Evolutionary conservation across 768 basidiomycete genomes (phyloP), one percentile per base, ranked within the genome.

Genomic region (Mycena sanguinolenta): DNA sequence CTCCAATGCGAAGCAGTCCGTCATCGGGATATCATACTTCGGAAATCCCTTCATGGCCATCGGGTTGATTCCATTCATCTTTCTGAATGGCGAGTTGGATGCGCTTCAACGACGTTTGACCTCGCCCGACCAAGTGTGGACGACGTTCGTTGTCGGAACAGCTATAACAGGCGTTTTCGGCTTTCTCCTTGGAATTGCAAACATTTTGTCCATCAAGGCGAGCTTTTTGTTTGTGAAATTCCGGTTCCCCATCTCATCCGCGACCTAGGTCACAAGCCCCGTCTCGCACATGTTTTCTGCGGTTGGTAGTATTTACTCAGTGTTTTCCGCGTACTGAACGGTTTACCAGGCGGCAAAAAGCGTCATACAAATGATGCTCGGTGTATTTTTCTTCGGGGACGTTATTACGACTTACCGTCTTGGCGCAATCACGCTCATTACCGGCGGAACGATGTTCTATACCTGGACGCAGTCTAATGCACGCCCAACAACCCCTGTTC

Each of bases 241-340:
- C 9, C 9, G 21, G 34, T 16, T 12, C 19, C 60, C 19, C 14
- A 34, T 32, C 16, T 61, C 10, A 61, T 34, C 30, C n/a, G 46
- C 59, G 16, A 30, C 32, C n/a, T 5, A 63, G 61, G 52, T 95
- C 72, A 95, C 94, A 2, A 93, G 91, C 25, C 94, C 94, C 7
- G 89, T 94, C 73, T 92, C 93, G 2, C 94, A 95, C 78, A 95
- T 95, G 93, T 84, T 94, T 58, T 93, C 92, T 2, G 79, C 79
- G 59, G 81, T 80, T 28, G 62, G 79, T 75, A n/a, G 32, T 54
- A 55, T 46, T n/a, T 17, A n/a, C 42, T 55, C 19, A 19, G 21
- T 5, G 4, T 59, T n/a, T 27, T 21, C 55, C 57, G 38, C 42
- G 17, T n/a, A 44, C 21, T 44, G 21, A 44, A 44, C 42, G 17